Conservation (phyloP, 1,284 basidiomycete species). For the Ceratobasidium sp. region DNA sequence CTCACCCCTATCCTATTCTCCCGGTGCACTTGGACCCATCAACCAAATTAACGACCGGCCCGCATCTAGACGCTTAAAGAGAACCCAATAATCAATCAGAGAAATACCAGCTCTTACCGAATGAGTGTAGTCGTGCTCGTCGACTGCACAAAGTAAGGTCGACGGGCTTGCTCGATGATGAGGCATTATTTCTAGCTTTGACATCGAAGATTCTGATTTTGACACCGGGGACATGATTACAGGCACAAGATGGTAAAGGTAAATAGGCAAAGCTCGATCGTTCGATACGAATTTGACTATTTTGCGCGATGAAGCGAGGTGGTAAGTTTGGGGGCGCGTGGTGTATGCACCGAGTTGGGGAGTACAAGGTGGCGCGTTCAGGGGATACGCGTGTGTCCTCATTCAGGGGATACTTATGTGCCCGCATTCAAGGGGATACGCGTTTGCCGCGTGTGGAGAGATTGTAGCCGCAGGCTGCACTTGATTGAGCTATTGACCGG, state of each 20-base stretch:
- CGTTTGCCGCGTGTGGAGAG: too few relatives aligned
- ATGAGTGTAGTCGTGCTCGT: background rate
- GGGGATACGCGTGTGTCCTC: background rate
- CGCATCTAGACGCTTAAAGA: background rate
- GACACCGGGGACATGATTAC: too few relatives aligned
- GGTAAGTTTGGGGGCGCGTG: background rate
- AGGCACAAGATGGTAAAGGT: background rate
- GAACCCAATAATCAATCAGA: constrained; percentile 13
- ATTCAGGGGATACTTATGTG: background rate
- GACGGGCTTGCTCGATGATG: too few relatives aligned
- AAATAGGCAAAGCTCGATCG: background rate
- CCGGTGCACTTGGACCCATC: background rate
- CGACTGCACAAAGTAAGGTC: background rate
- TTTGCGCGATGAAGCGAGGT: background rate
- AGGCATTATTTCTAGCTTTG: too few relatives aligned
- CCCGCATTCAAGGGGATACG: too few relatives aligned
- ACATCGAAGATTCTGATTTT: too few relatives aligned
- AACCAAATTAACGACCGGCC: background rate
- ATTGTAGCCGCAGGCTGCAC: background rate
- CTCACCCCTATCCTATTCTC: background rate
- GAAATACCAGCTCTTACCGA: background rate
- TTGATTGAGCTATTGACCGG: background rate
- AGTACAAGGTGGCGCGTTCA: background rate
- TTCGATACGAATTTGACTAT: background rate
- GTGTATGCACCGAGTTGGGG: background rate